These are phyloP conservation scores for Skeletonema costatum DNA, from an alignment of 108 stramenopile genomes.

Conservation along the genomic window DNA sequence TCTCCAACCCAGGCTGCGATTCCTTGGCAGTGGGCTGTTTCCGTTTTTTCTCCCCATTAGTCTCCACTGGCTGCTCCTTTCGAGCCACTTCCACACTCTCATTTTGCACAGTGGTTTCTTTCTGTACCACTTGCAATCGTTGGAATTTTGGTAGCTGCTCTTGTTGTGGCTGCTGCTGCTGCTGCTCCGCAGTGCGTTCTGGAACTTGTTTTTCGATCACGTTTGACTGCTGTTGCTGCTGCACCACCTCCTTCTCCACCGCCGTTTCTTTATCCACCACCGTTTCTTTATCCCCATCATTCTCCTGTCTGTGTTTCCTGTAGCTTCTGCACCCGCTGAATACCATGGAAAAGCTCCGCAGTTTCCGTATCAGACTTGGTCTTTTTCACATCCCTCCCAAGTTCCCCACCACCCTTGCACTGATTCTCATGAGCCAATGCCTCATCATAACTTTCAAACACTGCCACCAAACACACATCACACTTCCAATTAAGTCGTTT, in stretches of 20 bases:
- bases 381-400: not conserved
- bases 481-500: constrained; percentile 6
- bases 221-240: not conserved
- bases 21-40: too few relatives aligned
- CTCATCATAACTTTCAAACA: constrained; percentile 16
- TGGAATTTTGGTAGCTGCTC: not conserved
- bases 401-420: not conserved
- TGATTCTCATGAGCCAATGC: constrained; percentile 26
- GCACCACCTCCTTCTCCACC: not conserved
- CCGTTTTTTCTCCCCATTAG: too few relatives aligned
- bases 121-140: not conserved
- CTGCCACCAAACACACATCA: not conserved
- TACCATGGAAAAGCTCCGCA: too few relatives aligned
- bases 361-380: too few relatives aligned
- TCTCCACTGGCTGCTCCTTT: not conserved
- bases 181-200: not conserved
- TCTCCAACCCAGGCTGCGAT: not conserved
- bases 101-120: not conserved
- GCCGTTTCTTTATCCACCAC: not conserved
- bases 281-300: not conserved
- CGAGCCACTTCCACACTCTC: not conserved
- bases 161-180: not conserved
- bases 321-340: not conserved
- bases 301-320: not conserved
- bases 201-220: too few relatives aligned